A percentile compares a stretch with the other conserved stretches of the same genome.
These are phyloP conservation scores for Schizophyllum commune DNA, from an alignment of 1,284 basidiomycete genomes.

Conservation along the genomic window DNA sequence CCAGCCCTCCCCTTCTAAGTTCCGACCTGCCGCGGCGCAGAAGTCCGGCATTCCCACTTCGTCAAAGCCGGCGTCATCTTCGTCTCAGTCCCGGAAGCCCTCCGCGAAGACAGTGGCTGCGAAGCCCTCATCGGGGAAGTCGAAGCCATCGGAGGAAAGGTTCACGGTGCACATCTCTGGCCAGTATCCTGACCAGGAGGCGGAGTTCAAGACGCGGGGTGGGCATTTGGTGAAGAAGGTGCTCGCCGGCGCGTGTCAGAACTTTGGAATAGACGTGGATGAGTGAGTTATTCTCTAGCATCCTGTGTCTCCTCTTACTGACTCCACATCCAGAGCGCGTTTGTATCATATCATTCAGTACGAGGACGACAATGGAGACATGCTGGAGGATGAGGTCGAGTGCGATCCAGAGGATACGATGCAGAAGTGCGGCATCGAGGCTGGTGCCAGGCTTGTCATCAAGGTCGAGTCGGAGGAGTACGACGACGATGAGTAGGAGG, in stretches of 20 bases:
- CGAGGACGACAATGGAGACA: slow-evolving; percentile 16
- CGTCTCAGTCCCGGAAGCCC: not conserved
- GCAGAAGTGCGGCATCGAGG: slow-evolving; percentile 20
- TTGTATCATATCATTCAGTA: slow-evolving; percentile 18
- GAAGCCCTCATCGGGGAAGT: not conserved
- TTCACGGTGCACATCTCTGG: slow-evolving; percentile 29
- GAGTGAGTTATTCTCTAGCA: slow-evolving; percentile 19
- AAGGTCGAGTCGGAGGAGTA: slow-evolving; percentile 9
- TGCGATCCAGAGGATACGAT: slow-evolving; percentile 23
- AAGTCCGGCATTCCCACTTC: not conserved
- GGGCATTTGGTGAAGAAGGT: slow-evolving; percentile 36
- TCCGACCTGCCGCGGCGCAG: not conserved
- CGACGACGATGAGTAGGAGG: not conserved
- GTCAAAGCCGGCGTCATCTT: not conserved
- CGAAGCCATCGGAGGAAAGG: slow-evolving; percentile 15
- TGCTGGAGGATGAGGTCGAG: slow-evolving; percentile 16
- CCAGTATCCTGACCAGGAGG: slow-evolving; percentile 20
- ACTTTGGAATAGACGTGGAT: slow-evolving; percentile 26
- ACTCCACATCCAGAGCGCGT: slow-evolving; percentile 14
- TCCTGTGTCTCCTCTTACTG: not conserved
- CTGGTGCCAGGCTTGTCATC: slow-evolving; percentile 11
- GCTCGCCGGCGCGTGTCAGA: slow-evolving; percentile 32
- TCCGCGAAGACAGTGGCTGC: not conserved
- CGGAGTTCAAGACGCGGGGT: slow-evolving; percentile 36
- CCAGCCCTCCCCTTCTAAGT: not conserved